A percentile compares a stretch with the other conserved stretches of the same genome.
Conservation (phyloP, 2,329 filamentous ascomycete genomes). For the Verticillium isaacii region DNA sequence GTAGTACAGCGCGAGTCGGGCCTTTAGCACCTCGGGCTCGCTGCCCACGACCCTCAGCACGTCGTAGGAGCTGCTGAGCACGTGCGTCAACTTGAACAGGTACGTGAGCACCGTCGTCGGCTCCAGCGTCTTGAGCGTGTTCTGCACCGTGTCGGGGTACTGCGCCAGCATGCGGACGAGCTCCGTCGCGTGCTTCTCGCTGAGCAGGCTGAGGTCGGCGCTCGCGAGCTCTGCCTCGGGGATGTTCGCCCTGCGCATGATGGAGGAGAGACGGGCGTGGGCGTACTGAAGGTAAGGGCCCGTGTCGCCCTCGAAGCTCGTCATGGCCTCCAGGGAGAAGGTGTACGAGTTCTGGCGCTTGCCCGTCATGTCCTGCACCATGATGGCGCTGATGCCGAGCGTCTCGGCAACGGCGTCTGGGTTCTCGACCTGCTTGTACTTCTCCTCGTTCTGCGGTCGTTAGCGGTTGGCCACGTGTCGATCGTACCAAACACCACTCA, state of each 20-base stretch:
- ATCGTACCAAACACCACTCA: constrained; percentile 20
- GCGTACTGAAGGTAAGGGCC: constrained; percentile 84
- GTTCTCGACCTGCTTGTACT: constrained; percentile 86
- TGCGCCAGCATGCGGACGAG: constrained; percentile 72
- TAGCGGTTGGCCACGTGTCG: background rate
- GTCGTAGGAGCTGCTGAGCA: constrained; percentile 75
- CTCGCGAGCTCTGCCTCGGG: constrained; percentile 49
- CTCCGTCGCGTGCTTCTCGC: constrained; percentile 67
- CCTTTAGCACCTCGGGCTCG: constrained; percentile 65
- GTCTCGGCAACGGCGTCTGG: constrained; percentile 79
- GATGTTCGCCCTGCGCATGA: constrained; percentile 52
- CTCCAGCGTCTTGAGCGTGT: constrained; percentile 80
- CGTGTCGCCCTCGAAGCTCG: constrained; percentile 68
- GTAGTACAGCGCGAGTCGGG: constrained; percentile 74
- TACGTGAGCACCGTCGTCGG: constrained; percentile 56
- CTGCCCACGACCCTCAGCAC: constrained; percentile 77
- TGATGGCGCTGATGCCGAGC: constrained; percentile 88
- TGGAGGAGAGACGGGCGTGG: constrained; percentile 66
- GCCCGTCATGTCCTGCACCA: constrained; percentile 97
- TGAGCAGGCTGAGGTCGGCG: constrained; percentile 64
- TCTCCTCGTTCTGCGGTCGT: constrained; percentile 63
- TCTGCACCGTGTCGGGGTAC: constrained; percentile 80
- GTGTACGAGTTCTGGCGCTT: constrained; percentile 73
- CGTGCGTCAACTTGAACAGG: constrained; percentile 83
- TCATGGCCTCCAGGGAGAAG: constrained; percentile 56